Base-by-base conservation (phyloP, 1,139 yeast species). In the Tardiomyces blankii region DNA sequence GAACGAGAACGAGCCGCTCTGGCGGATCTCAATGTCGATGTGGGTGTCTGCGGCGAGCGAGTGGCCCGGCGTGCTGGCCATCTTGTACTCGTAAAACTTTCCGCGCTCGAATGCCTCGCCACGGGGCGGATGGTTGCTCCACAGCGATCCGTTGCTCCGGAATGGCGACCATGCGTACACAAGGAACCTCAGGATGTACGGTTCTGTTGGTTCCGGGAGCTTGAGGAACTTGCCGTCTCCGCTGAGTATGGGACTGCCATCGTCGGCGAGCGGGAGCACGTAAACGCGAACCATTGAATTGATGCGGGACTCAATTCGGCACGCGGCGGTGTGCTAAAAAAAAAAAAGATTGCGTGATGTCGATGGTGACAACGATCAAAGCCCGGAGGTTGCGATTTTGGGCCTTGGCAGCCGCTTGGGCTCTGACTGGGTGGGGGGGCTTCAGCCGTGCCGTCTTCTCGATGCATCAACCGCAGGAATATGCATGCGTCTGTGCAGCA, bases 1-100 rank as follows among this genome's bases (percentile, higher is more conserved):
- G 48, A 49, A 89, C 50, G 83, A 74, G 63, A 74, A 91, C 2
- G 94, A 74, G 8, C 97, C 98, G 1, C 96, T 87, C n/a, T 62
- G 65, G 56, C 65, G 77, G 48, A 91, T 75, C 9, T 75, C 71
- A 44, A 91, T 68, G 47, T 76, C 78, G 21, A 89, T 65, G 39
- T 69, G 62, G 44, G 77, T 70, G 61, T 87, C 94, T 30, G 75
- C 75, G 64, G 83, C 30, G 54, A 63, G 35, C 9, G 77, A 2
- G 76, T 69, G 25, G 73, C 64, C 16, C 65, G 67, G 32, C 69
- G 62, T 25, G 78, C 65, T 13, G 12, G 19, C 11, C 39, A 51
- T 39, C 9, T 25, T 14, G 42, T 75, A 70, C 44, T 74, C 68
- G 51, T 72, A 69, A 61, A 76, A 84, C 46, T 65, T 68, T 43